phyloP scores from a whole-genome alignment of 1,284 basidiomycete species.

The Wallemia ichthyophaga region DNA sequence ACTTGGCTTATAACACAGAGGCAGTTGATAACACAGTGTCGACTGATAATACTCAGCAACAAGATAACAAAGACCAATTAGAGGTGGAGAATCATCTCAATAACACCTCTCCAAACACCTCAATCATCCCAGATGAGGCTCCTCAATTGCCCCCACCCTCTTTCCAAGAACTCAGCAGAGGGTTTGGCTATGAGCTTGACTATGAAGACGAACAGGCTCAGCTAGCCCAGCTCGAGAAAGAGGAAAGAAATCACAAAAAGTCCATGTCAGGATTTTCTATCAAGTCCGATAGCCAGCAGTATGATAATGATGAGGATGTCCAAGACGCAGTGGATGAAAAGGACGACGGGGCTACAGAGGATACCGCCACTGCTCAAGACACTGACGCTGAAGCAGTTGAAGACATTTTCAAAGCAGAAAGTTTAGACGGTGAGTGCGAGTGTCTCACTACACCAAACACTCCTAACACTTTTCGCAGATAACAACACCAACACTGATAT shows the following conservation, averaged over 20 bases:
- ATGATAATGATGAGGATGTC: not conserved
- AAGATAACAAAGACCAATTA: not conserved
- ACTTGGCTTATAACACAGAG: not conserved
- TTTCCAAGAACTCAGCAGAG: not conserved
- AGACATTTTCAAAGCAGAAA: not conserved
- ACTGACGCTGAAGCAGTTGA: not conserved
- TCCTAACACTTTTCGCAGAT: not conserved
- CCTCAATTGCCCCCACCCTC: not conserved
- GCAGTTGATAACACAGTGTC: not conserved
- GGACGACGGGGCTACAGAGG: no score
- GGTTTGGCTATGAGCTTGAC: not conserved
- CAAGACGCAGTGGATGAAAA: no score
- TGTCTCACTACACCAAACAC: not conserved
- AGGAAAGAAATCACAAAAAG: not conserved
- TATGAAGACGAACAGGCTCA: not conserved
- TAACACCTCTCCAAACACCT: not conserved
- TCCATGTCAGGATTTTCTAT: not conserved
- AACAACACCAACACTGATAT: not conserved
- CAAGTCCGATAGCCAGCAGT: not conserved
- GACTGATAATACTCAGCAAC: not conserved
- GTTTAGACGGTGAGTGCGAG: not conserved
- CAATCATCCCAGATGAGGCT: not conserved
- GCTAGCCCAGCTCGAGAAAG: not conserved
- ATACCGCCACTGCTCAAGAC: no score
- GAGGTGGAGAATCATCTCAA: no score